Percentiles rank a stretch among this genome's conserved stretches.
Conservation (phyloP, 345 rosid genomes). For the Streptanthus diversifolius region DNA sequence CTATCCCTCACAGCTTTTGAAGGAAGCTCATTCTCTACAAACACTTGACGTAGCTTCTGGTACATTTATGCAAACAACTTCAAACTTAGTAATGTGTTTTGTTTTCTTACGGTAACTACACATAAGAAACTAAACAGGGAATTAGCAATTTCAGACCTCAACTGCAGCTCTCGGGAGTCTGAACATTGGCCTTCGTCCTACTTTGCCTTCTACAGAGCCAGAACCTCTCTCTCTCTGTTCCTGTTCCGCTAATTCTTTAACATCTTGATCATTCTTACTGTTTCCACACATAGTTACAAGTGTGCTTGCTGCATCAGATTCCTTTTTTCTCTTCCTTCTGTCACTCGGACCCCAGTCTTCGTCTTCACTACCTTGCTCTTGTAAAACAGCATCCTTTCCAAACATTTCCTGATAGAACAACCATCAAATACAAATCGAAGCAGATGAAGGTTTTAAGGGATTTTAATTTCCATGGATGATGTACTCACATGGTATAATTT, state of each 20-base stretch:
- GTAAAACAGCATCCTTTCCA: constrained; percentile 74
- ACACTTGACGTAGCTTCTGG: constrained; percentile 89
- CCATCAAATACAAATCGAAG: background rate
- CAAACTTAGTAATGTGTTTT: background rate
- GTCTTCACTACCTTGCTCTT: constrained; percentile 85
- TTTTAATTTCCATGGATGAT: background rate
- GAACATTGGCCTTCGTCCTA: constrained; percentile 50
- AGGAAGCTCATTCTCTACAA: constrained; percentile 93
- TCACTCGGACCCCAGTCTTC: constrained; percentile 98
- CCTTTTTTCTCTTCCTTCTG: constrained; percentile 70
- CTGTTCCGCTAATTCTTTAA: constrained; percentile 35
- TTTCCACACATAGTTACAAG: constrained; percentile 65
- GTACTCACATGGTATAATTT: constrained; percentile 77
- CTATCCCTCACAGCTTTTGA: constrained; percentile 64
- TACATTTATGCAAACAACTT: constrained; percentile 30
- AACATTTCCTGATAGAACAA: constrained; percentile 83
- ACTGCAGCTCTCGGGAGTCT: constrained; percentile 74
- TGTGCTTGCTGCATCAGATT: constrained; percentile 69
- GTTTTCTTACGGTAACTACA: constrained; percentile 1
- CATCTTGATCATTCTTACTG: constrained; percentile 41
- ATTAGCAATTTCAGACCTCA: constrained; percentile 52
- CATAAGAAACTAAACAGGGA: constrained; percentile 1
- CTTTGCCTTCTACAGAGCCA: constrained; percentile 42
- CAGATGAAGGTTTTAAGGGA: background rate
- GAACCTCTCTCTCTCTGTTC: constrained; percentile 40